These are phyloP conservation scores for Leccinum huronense DNA, from an alignment of 1,284 basidiomycete species.

Conservation along the genomic window DNA sequence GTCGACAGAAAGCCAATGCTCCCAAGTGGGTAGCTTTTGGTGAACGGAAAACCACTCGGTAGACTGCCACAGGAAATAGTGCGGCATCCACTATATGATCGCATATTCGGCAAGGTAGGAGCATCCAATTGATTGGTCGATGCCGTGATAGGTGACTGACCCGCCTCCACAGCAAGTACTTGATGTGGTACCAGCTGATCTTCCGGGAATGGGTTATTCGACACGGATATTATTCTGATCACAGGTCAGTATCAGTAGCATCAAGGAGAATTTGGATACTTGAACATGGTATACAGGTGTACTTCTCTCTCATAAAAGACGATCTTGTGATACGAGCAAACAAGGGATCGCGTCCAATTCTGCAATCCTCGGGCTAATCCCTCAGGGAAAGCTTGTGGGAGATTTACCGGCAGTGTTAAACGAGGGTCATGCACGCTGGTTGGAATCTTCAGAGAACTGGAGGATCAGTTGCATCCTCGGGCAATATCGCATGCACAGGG, in stretches of 20 bases:
- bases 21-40: conserved; percentile 39
- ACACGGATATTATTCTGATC: conserved; percentile 29
- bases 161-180: conserved; percentile 32
- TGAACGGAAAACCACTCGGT: conserved; percentile 42
- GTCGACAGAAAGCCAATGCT: background rate
- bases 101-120: conserved; percentile 35
- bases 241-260: conserved; percentile 18
- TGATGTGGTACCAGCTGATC: conserved; percentile 37
- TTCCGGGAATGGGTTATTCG: conserved; percentile 38
- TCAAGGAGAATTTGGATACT: background rate
- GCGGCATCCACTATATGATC: conserved; percentile 34
- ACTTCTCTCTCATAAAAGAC: conserved; percentile 30
- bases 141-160: background rate
- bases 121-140: background rate
- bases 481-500: background rate
- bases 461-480: conserved; percentile 4
- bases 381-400: conserved; percentile 29
- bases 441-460: conserved; percentile 29
- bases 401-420: conserved; percentile 43
- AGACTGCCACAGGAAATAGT: conserved; percentile 39
- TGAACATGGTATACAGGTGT: background rate
- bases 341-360: background rate
- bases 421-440: conserved; percentile 40
- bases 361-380: conserved; percentile 38
- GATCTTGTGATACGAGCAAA: conserved; percentile 35